Base-by-base conservation (phyloP, 169 alveolate genomes). In the Amoebophrya sp. region DNA sequence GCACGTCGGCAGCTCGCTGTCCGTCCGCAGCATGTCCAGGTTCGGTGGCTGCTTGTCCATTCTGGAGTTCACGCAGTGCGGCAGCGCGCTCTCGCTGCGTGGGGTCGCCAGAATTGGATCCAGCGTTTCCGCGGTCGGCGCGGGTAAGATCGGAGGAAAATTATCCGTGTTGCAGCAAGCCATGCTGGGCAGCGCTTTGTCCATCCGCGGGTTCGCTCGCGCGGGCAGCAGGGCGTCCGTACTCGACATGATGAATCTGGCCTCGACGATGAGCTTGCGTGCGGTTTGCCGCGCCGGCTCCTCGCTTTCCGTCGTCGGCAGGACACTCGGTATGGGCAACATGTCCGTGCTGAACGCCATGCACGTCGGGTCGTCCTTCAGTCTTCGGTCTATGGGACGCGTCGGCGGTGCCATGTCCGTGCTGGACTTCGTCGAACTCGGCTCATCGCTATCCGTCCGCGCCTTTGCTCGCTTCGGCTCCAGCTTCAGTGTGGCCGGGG, bases 1-100 rank as follows among this genome's bases (percentile, higher is more conserved):
- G n/a, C n/a, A n/a, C n/a, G n/a, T n/a, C n/a, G n/a, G 90, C 39
- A 77, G 90, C 40, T n/a, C 90, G 41, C 90, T 77, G 1, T 77
- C 90, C 23, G 90, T 77, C 40, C n/a, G 41, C 23, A n/a, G 40
- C 47, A n/a, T 77, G 25, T 0, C 40, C 23, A 2, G 54, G 2
- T 41, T 41, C 54, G 54, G 54, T 7, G 12, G 54, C 54, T 41
- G 12, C 12, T 18, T 39, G 40, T 39, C 40, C 33, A 23, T 33
- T 39, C 39, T n/a, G 40, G 10, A 77, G 41, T 40, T 77, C 40
- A 77, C 90, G 12, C 41, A n/a, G n/a, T 40, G 23, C 23, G 12
- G 12, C 54, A 41, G 54, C 54, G 54, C 12, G 23, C 54, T 41
- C 40, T 77, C 90, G 33, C 90, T 77, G 29, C 90, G 90, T 33